Conservation (phyloP, 73 alveolate species). For the Paramecium sexaurelia region DNA sequence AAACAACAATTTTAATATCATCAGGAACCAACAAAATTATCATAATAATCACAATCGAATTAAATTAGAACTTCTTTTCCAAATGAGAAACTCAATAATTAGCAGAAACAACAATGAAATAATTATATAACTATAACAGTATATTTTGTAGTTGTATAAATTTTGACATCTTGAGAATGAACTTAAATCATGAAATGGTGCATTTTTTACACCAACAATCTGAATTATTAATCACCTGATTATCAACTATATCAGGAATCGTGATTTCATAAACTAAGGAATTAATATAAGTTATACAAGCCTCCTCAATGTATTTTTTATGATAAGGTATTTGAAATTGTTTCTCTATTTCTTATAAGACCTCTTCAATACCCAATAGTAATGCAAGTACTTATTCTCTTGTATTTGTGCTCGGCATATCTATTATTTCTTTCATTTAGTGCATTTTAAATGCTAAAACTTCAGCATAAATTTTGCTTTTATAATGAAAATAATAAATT, state of each 20-base stretch:
- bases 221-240: neutral
- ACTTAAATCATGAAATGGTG: neutral
- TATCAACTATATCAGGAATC: neutral
- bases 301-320: neutral
- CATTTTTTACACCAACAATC: neutral
- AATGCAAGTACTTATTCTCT: neutral
- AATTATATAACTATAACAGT: neutral
- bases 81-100: no score
- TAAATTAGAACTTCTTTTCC: neutral
- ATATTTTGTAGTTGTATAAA: neutral
- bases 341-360: neutral
- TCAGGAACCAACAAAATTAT: no score
- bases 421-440: neutral
- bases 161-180: neutral
- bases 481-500: neutral
- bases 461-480: neutral
- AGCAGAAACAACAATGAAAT: neutral
- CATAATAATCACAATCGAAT: no score
- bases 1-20: no score
- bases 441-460: neutral
- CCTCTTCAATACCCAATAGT: neutral
- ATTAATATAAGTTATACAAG: neutral
- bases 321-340: neutral
- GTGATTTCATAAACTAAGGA: neutral
- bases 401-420: neutral